Evolutionary conservation across 768 basidiomycete genomes (phyloP).

Genomic region (Mycena latifolia): DNA sequence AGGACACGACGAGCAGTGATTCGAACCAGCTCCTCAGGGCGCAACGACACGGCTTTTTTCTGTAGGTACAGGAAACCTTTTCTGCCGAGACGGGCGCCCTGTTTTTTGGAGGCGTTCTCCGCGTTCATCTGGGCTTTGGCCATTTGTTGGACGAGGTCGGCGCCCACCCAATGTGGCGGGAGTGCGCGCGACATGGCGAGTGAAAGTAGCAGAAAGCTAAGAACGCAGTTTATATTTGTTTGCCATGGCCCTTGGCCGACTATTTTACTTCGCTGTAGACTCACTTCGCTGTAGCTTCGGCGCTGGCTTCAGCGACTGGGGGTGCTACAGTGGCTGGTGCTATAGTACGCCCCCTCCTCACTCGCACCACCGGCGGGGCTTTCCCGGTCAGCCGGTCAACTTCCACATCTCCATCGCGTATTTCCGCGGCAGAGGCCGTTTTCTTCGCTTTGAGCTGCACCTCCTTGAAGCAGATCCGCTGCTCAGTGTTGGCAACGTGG

Average conservation of each 20-base stretch:
- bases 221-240: conserved; percentile 28
- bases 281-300: too few species aligned
- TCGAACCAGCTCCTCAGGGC: conserved; percentile 39
- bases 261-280: too few species aligned
- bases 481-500: conserved; percentile 72
- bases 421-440: conserved; percentile 9
- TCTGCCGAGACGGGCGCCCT: conserved; percentile 2
- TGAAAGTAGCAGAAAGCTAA: neutral
- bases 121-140: neutral
- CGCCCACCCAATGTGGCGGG: conserved; percentile 24
- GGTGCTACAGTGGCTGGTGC: too few species aligned
- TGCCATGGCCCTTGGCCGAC: neutral
- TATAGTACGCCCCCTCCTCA: neutral
- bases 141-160: conserved; percentile 6
- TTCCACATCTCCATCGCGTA: conserved; percentile 18
- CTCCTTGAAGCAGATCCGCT: conserved; percentile 80
- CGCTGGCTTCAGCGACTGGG: neutral
- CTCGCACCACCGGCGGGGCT: conserved; percentile 29
- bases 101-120: neutral
- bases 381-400: conserved; percentile 46
- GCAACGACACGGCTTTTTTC: conserved; percentile 1
- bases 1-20: conserved; percentile 40
- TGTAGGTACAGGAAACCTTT: conserved; percentile 16
- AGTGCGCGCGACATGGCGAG: conserved; percentile 19
- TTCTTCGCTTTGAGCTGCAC: conserved; percentile 67